Conservation (phyloP, 192 early-diverging fungal species). For the Entomortierella lignicola region DNA sequence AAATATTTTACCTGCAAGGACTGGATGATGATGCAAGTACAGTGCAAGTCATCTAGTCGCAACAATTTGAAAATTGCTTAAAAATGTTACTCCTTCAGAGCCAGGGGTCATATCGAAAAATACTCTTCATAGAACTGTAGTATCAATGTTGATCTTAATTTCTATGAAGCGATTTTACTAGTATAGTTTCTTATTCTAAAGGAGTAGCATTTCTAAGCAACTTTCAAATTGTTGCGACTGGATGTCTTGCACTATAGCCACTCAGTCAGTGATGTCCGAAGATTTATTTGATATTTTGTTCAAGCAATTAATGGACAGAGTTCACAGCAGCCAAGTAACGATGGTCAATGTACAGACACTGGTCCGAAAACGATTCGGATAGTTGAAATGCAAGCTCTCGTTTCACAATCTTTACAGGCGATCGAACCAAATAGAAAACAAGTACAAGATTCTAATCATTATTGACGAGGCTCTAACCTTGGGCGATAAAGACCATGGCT, state of each 20-base stretch:
- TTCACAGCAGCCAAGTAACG: not conserved
- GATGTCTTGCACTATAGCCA: not conserved
- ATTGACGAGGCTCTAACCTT: slow-evolving; percentile 26
- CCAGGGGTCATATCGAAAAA: no score
- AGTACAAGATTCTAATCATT: slow-evolving; percentile 20
- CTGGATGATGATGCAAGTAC: slow-evolving; percentile 22
- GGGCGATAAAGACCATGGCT: not conserved
- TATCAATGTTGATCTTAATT: no score
- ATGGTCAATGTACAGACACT: not conserved
- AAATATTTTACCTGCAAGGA: slow-evolving; percentile 8
- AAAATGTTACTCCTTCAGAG: no score
- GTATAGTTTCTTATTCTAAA: no score
- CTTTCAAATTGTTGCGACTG: not conserved
- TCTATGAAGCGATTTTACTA: no score
- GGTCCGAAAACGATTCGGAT: no score
- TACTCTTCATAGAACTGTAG: no score
- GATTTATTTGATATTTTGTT: slow-evolving; percentile 19
- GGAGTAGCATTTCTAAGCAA: no score
- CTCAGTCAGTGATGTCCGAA: not conserved
- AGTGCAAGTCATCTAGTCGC: no score
- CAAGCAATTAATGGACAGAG: not conserved
- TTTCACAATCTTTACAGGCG: slow-evolving; percentile 5
- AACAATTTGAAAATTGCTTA: no score
- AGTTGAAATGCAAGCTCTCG: slow-evolving; percentile 1
- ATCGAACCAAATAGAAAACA: no score